phyloP scores from a whole-genome alignment of 208 protist species.

The Trypanosoma cruzi region DNA sequence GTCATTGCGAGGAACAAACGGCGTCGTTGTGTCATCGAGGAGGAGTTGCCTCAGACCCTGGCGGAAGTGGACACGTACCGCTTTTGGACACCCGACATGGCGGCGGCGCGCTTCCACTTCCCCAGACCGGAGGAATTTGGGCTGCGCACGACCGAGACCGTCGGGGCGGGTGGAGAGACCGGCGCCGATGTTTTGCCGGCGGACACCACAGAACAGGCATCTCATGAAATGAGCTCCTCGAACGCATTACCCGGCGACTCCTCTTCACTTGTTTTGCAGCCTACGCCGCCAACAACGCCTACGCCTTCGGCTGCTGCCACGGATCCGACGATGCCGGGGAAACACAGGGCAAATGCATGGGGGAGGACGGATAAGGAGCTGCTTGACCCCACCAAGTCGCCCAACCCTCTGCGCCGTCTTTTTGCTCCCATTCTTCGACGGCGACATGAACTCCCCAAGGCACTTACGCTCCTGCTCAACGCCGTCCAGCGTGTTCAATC shows the following conservation, averaged over 20 bases:
- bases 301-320: background rate
- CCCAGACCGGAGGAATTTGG: constrained; percentile 28
- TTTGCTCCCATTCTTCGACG: constrained; percentile 63
- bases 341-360: constrained; percentile 40
- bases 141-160: background rate
- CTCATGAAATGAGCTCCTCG: background rate
- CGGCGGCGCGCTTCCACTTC: constrained; percentile 48
- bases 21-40: constrained; percentile 37
- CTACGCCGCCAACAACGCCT: background rate
- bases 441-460: constrained; percentile 48
- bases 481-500: constrained; percentile 54
- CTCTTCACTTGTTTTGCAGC: too few species aligned
- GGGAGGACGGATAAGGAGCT: constrained; percentile 41
- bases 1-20: constrained; percentile 45
- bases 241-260: background rate
- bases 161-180: background rate
- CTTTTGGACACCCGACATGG: constrained; percentile 66
- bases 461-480: constrained; percentile 49
- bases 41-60: constrained; percentile 29
- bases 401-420: constrained; percentile 62
- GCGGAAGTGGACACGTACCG: constrained; percentile 23
- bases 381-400: constrained; percentile 48
- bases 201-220: too few species aligned
- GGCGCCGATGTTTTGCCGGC: background rate
- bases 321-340: background rate